A percentile compares a stretch with the other conserved stretches of the same genome.
Evolutionary conservation across 2,329 filamentous ascomycete species (phyloP).

Genomic region (Cytospora chrysosperma): DNA sequence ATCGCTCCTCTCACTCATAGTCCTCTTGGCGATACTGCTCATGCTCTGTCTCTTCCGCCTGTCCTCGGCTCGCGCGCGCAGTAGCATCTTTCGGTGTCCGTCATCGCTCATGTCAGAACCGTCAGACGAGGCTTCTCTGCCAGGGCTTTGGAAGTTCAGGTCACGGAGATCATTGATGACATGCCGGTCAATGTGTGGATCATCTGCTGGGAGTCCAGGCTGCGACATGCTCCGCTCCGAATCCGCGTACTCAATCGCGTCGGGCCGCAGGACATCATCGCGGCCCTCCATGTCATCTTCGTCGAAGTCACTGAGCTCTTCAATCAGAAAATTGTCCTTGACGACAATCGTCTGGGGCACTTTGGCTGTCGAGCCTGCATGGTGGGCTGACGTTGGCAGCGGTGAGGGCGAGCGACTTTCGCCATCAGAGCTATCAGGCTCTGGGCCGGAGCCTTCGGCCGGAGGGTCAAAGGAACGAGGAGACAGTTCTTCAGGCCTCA

Average conservation of each 20-base stretch:
- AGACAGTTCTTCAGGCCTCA: constrained; percentile 38
- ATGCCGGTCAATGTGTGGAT: constrained; percentile 40
- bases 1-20: constrained; percentile 52
- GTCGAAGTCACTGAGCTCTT: constrained; percentile 46
- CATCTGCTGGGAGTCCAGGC: not conserved
- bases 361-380: not conserved
- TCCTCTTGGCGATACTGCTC: constrained; percentile 52
- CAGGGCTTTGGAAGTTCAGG: constrained; percentile 43
- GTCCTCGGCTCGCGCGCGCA: constrained; percentile 42
- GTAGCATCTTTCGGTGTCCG: constrained; percentile 38
- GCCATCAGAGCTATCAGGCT: constrained; percentile 28
- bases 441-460: constrained; percentile 30
- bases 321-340: constrained; percentile 39
- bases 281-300: constrained; percentile 44
- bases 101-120: constrained; percentile 41
- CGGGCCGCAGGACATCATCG: constrained; percentile 43
- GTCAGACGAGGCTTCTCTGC: constrained; percentile 38
- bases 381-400: constrained; percentile 22
- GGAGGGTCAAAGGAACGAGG: constrained; percentile 39
- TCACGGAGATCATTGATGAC: constrained; percentile 47
- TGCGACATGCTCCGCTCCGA: constrained; percentile 39
- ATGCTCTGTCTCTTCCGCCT: constrained; percentile 48
- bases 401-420: constrained; percentile 28
- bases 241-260: constrained; percentile 46
- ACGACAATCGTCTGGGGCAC: constrained; percentile 22